These are phyloP conservation scores for Suhomyces taliae DNA, from an alignment of 1,139 yeast species.

Conservation along the genomic window DNA sequence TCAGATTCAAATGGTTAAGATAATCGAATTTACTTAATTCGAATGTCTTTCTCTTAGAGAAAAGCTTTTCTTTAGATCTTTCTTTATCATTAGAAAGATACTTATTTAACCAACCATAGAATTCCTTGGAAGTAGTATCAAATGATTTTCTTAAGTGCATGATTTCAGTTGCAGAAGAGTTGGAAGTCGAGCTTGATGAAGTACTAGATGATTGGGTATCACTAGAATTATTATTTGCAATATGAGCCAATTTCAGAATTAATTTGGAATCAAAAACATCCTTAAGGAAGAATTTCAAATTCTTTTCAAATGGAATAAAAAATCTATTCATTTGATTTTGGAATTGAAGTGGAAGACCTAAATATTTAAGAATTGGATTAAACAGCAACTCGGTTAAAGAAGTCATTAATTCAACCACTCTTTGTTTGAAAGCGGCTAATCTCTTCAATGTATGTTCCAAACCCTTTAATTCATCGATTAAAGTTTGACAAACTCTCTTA, in stretches of 20 bases:
- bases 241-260: slow-evolving; percentile 25
- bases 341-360: slow-evolving; percentile 15
- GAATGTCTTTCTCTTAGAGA: slow-evolving; percentile 58
- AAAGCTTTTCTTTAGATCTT: slow-evolving; percentile 61
- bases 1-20: slow-evolving; percentile 59
- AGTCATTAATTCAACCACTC: slow-evolving; percentile 26
- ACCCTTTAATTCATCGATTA: slow-evolving; percentile 36
- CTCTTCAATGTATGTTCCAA: slow-evolving; percentile 27
- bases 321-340: slow-evolving; percentile 16
- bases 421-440: slow-evolving; percentile 20
- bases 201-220: slow-evolving; percentile 2
- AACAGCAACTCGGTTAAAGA: slow-evolving; percentile 21
- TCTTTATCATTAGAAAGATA: slow-evolving; percentile 66
- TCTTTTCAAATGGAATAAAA: slow-evolving; percentile 37
- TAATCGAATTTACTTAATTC: slow-evolving; percentile 74
- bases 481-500: slow-evolving; percentile 37
- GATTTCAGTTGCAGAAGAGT: slow-evolving; percentile 12
- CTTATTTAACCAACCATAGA: slow-evolving; percentile 71
- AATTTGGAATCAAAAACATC: slow-evolving; percentile 34
- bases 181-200: slow-evolving; percentile 1
- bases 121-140: slow-evolving; percentile 72
- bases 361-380: slow-evolving; percentile 11
- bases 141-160: slow-evolving; percentile 50
- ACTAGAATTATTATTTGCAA: neutral
- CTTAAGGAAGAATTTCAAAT: slow-evolving; percentile 29